phyloP scores from a whole-genome alignment of 2,329 filamentous ascomycete species.

The Exophiala aquamarina region DNA sequence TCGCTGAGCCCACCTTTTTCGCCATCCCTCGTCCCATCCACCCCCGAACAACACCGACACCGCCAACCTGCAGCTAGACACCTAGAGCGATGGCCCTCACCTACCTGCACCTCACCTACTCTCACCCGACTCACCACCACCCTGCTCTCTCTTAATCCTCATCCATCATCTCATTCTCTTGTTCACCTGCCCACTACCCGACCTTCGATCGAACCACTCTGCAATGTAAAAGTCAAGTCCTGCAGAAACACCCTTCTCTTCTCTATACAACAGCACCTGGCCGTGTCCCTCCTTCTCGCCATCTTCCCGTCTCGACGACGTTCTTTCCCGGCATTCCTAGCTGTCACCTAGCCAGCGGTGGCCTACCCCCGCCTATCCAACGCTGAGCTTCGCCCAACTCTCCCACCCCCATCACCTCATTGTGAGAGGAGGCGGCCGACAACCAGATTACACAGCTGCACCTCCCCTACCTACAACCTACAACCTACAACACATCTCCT shows the following conservation, averaged over 20 bases:
- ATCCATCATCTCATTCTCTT: conserved; percentile 12
- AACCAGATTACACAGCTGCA: background rate
- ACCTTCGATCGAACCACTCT: conserved; percentile 16
- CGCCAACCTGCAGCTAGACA: background rate
- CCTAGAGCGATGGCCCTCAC: too few relatives aligned
- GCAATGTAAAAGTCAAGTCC: conserved; percentile 24
- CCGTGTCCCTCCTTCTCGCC: conserved; percentile 22
- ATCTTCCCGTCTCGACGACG: conserved; percentile 21
- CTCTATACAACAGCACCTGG: conserved; percentile 18
- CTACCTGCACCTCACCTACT: too few relatives aligned
- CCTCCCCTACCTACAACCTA: background rate
- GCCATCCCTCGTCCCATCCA: background rate
- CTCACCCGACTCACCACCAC: conserved; percentile 1
- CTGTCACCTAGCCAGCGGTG: conserved; percentile 17
- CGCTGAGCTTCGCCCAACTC: conserved; percentile 9
- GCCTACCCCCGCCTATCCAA: conserved; percentile 10
- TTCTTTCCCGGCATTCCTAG: conserved; percentile 22
- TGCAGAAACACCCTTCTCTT: conserved; percentile 17
- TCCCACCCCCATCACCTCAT: conserved; percentile 11
- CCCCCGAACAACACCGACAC: background rate
- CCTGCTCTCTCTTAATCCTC: conserved; percentile 13
- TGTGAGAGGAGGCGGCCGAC: too few relatives aligned
- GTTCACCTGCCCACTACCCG: conserved; percentile 17
- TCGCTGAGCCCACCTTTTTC: background rate
- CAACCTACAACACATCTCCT: too few relatives aligned